These are phyloP conservation scores for Rhododendron vialii DNA, from an alignment of 148 eudicot species.

Conservation along the genomic window DNA sequence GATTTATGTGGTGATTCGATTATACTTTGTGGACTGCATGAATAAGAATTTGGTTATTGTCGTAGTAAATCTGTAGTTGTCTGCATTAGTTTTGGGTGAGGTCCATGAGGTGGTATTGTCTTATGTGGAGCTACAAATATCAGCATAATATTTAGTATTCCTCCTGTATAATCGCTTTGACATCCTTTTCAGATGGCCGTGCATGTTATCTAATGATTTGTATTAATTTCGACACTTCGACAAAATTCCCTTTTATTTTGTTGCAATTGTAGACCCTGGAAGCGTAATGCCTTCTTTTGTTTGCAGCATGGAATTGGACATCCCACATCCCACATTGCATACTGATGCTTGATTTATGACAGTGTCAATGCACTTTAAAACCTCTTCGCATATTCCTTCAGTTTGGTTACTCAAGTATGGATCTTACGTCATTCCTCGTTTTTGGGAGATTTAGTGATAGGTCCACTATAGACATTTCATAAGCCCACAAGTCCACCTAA, in stretches of 20 bases:
- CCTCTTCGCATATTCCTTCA: neutral
- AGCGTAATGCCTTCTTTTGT: neutral
- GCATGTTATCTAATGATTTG: neutral
- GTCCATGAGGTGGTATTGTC: neutral
- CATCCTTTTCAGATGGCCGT: neutral
- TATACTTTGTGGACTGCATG: neutral
- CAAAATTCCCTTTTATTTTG: neutral
- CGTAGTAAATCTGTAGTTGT: neutral
- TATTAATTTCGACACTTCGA: neutral
- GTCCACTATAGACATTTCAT: too few relatives aligned
- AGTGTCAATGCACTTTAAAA: neutral
- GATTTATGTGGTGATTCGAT: neutral
- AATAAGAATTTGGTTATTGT: neutral
- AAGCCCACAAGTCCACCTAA: too few relatives aligned
- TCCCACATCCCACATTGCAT: neutral
- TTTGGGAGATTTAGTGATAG: neutral
- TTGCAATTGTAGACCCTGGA: neutral
- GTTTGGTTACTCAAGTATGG: neutral
- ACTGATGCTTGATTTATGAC: neutral
- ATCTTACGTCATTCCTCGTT: neutral
- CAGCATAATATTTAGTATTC: neutral
- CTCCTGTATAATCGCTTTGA: neutral
- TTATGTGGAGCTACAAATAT: neutral
- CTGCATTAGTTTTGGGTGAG: neutral
- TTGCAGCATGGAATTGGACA: neutral